Evolutionary conservation across 1,284 basidiomycete species (phyloP), one percentile per base, ranked within the genome.

Genomic region (Lentinus polychrous): DNA sequence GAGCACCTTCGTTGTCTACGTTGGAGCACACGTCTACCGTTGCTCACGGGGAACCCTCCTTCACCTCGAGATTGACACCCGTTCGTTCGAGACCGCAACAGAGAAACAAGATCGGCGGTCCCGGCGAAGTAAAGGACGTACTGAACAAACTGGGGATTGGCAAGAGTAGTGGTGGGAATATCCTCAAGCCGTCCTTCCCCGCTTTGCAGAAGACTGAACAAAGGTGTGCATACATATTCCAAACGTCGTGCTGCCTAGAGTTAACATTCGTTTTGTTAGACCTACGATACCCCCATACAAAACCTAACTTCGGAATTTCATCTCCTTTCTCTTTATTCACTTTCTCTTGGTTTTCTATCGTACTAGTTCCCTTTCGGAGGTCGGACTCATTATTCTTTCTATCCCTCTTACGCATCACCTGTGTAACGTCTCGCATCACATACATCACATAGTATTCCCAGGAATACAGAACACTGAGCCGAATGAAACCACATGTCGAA

Each of bases 121-220:
- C 85, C 15, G 79, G 73, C n/a, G 86, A 91, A 62, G 86, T 90
- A 46, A 73, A 80, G 47, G 87, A 91, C 54, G 81, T 90, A 45
- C 66, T 91, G 52, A 86, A 84, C 54, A 83, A 75, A 55, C 70
- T 91, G 14, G 86, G 86, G 18, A 85, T 90, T 53, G 83, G 86
- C 22, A 86, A 81, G 63, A 75, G 80, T 57, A 80, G 74, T 54
- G 76, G 75, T 43, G 77, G 69, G 53, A 68, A 60, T 47, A 66
- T 83, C 39, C 64, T 87, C 37, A 88, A 86, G 63, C 72, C 83
- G 8, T 83, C 87, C 32, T 84, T 86, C 60, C 70, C 75, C n/a
- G 59, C 67, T 1, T 55, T 72, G 23, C 74, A 74, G 55, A 73
- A 63, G 51, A 55, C 69, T 15, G 67, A 70, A 51, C 55, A 65